A percentile compares a stretch with the other conserved stretches of the same genome.
These are phyloP conservation scores for Malbranchea zuffiana DNA, from an alignment of 2,329 filamentous ascomycete species.

Conservation along the genomic window DNA sequence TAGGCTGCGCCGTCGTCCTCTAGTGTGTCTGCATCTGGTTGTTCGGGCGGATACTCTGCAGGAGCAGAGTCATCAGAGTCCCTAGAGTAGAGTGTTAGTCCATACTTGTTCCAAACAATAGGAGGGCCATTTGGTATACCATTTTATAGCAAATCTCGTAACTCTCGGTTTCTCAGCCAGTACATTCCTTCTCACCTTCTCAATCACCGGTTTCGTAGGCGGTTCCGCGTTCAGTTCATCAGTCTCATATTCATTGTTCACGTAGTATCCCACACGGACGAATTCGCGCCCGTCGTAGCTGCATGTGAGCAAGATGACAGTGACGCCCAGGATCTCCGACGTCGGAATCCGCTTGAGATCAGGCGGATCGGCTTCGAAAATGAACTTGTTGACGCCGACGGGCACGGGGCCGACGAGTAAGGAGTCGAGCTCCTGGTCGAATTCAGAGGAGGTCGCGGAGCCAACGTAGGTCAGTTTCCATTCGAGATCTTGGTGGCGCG, in stretches of 20 bases:
- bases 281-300: constrained; percentile 95
- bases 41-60: constrained; percentile 90
- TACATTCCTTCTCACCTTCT: constrained; percentile 84
- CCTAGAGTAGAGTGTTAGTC: constrained; percentile 43
- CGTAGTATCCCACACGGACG: constrained; percentile 96
- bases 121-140: too few relatives aligned
- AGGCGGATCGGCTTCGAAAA: constrained; percentile 91
- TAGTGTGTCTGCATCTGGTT: constrained; percentile 81
- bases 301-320: constrained; percentile 90
- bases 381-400: constrained; percentile 94
- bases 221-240: constrained; percentile 83
- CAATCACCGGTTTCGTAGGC: constrained; percentile 81
- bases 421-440: constrained; percentile 96
- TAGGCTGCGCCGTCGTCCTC: constrained; percentile 68
- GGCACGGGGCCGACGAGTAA: constrained; percentile 96
- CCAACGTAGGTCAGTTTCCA: constrained; percentile 99
- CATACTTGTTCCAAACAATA: too few relatives aligned
- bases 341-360: constrained; percentile 84
- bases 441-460: constrained; percentile 94
- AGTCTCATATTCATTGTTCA: constrained; percentile 97
- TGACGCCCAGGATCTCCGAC: constrained; percentile 91
- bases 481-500: constrained; percentile 89
- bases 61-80: constrained; percentile 96
- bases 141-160: constrained; percentile 96
- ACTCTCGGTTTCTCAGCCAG: constrained; percentile 95